phyloP scores from a whole-genome alignment of 805 yeast genomes.

The Millerozyma acaciae region DNA sequence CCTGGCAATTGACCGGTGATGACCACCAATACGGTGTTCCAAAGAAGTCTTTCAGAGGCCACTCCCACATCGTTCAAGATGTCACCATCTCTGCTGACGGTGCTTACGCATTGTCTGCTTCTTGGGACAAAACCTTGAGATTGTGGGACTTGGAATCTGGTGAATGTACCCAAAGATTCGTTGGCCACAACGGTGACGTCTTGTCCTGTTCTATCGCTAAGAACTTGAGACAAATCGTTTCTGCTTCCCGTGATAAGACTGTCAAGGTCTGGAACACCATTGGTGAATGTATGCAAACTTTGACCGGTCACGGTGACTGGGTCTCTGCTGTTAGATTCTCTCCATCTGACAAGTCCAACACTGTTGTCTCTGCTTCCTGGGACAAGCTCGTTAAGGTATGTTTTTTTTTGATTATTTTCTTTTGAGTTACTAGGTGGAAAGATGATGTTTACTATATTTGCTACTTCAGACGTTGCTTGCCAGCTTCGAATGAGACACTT shows the following conservation, averaged over 20 bases:
- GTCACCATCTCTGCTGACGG: constrained; percentile 98
- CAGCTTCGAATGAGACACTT: constrained; percentile 88
- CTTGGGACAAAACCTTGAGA: constrained; percentile 99
- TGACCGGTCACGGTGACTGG: constrained; percentile 98
- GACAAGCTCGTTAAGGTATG: constrained; percentile 99
- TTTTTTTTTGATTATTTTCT: constrained; percentile 26
- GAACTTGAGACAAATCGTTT: constrained; percentile 95
- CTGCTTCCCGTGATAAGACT: constrained; percentile 99
- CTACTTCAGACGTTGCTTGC: constrained; percentile 93
- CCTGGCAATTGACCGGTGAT: constrained; percentile 95
- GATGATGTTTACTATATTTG: constrained; percentile 90
- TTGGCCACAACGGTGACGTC: constrained; percentile 97
- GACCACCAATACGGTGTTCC: constrained; percentile 93
- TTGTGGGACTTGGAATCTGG: constrained; percentile 97
- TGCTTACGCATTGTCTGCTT: constrained; percentile 94
- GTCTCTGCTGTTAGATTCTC: constrained; percentile 97
- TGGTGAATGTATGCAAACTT: constrained; percentile 94
- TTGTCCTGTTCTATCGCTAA: constrained; percentile 94
- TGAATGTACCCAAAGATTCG: constrained; percentile 89
- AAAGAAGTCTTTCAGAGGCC: constrained; percentile 95
- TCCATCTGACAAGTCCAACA: constrained; percentile 69
- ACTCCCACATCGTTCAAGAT: constrained; percentile 98
- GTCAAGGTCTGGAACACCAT: constrained; percentile 99
- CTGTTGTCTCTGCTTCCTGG: constrained; percentile 97
- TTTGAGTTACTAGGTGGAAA: constrained; percentile 18